These are phyloP conservation scores for peach (Prunus persica) DNA, from an alignment of 306 rosid species.

Conservation along the genomic window DNA sequence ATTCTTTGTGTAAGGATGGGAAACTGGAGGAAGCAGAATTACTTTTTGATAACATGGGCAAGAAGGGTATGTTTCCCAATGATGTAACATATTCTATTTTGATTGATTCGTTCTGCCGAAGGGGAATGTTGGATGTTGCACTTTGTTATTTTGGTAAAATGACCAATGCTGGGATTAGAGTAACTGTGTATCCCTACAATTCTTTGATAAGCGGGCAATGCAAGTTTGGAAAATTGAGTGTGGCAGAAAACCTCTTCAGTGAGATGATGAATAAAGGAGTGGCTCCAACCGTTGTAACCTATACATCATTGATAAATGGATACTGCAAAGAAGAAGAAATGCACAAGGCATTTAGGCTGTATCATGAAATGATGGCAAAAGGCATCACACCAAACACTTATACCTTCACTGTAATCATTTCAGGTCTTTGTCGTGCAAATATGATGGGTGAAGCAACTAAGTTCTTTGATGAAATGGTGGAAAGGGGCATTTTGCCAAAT, in stretches of 20 bases:
- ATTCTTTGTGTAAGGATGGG: constrained; percentile 75
- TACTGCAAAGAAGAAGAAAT: constrained; percentile 58
- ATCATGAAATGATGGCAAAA: constrained; percentile 70
- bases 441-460: constrained; percentile 65
- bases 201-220: constrained; percentile 80
- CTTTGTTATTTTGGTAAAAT: constrained; percentile 55
- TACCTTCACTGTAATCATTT: constrained; percentile 73
- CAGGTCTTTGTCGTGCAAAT: constrained; percentile 62
- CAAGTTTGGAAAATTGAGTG: constrained; percentile 62
- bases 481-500: constrained; percentile 61
- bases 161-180: constrained; percentile 45
- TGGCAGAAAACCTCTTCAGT: constrained; percentile 48
- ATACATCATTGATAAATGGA: constrained; percentile 67
- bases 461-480: constrained; percentile 62
- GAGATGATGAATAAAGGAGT: constrained; percentile 64
- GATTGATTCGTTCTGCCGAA: constrained; percentile 76
- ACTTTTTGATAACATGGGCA: constrained; percentile 55
- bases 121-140: constrained; percentile 65
- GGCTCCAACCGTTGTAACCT: constrained; percentile 68
- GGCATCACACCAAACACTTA: constrained; percentile 63
- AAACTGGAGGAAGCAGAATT: constrained; percentile 61
- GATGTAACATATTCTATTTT: constrained; percentile 74
- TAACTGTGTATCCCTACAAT: constrained; percentile 68
- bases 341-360: constrained; percentile 55
- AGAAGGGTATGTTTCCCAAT: constrained; percentile 59